These are phyloP conservation scores for Prunus fruticosa DNA, from an alignment of 306 rosid genomes.

Conservation along the genomic window DNA sequence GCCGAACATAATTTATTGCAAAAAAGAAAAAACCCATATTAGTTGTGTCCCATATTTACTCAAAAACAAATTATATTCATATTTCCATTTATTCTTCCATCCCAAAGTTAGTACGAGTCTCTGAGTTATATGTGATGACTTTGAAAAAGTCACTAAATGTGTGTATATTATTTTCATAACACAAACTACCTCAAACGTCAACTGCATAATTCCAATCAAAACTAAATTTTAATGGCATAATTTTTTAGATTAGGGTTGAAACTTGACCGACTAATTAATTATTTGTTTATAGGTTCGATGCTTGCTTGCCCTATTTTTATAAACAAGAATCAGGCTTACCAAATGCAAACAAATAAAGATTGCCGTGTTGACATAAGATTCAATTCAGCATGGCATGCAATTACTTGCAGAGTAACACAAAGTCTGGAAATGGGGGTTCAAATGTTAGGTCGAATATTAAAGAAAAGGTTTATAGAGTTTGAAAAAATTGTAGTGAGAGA, in stretches of 20 bases:
- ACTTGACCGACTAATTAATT: not conserved
- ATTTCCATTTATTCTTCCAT: constrained; percentile 1
- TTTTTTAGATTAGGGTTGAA: constrained; percentile 3
- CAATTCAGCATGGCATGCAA: not conserved
- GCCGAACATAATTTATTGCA: too few relatives aligned
- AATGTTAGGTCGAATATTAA: not conserved
- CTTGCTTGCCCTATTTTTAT: not conserved
- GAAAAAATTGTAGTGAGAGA: not conserved
- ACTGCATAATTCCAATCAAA: not conserved
- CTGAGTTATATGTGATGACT: not conserved
- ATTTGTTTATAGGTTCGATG: not conserved
- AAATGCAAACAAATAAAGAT: not conserved
- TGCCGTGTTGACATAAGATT: not conserved
- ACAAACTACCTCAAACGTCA: not conserved
- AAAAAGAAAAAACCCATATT: too few relatives aligned
- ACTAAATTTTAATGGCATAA: not conserved
- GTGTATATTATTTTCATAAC: not conserved
- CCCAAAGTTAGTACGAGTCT: not conserved
- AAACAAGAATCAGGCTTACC: not conserved
- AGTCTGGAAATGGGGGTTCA: not conserved
- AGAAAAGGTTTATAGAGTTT: not conserved
- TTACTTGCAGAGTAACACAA: not conserved
- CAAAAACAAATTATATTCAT: too few relatives aligned
- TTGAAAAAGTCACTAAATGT: constrained; percentile 14
- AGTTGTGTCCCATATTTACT: too few relatives aligned